Evolutionary conservation across 306 rosid species (phyloP), one percentile per base, ranked within the genome.

Genomic region (Astragalus membranaceus): DNA sequence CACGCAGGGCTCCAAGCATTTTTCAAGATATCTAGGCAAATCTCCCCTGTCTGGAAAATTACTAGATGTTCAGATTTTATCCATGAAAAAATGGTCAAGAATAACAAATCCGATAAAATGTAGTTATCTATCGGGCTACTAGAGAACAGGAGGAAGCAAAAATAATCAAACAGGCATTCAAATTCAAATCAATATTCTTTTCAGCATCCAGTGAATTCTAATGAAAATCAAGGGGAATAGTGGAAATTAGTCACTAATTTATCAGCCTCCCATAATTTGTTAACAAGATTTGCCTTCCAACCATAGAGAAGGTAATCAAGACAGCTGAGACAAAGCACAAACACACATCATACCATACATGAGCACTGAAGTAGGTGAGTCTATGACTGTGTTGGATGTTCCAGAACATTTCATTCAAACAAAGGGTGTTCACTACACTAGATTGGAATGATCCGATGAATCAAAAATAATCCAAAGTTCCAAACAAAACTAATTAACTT

Each of bases 1-100:
- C 99, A 95, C 29, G 99, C 99, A 3, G 96, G 97, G 85, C 97
- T 95, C 99, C 99, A 95, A 48, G 99, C 99, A 76, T 85, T 95
- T 81, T 95, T 95, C 86, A 95, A 82, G 57, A 95, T 95, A 78
- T 95, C 99, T 39, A 95, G 85, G 85, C 98, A 95, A 70, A 95
- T 95, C 89, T 95, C 99, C 51, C 99, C 99, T 0, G 98, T 95
- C 96, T 91, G 85, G 69, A 77, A 78, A 57, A 53, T 41, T 20
- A 62, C 49, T 5, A 59, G 46, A 64, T 10, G 63, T 43, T 73
- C 43, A 70, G 52, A 26, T 8, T 13, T 20, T 37, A 13, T 10
- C 26, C 50, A 10, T 4, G 70, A 37, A 60, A 54, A 44, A 71
- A 35, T 47, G 50, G 36, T 75, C 35, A 67, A 65, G 57, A 71